phyloP scores from a whole-genome alignment of 2,329 filamentous ascomycete genomes.

The Monilinia vaccinii-corymbosi region DNA sequence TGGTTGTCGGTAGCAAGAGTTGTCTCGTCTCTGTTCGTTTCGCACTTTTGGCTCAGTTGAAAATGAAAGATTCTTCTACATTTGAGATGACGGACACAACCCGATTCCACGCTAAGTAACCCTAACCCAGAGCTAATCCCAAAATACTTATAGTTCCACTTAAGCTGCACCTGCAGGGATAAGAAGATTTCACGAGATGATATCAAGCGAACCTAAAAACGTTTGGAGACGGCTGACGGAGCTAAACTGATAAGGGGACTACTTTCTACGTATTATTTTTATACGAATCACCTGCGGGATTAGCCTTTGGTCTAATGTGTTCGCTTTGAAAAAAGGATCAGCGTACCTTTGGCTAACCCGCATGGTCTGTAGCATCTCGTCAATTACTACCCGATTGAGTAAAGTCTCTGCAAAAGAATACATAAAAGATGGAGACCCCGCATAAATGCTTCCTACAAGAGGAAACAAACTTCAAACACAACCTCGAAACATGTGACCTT shows the following conservation, averaged over 20 bases:
- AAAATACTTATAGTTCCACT: background rate
- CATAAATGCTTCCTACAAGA: no score
- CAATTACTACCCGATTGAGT: no score
- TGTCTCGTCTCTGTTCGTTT: background rate
- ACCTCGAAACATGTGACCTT: background rate
- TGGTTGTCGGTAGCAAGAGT: background rate
- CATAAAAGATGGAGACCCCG: no score
- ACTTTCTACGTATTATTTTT: background rate
- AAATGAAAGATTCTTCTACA: slow-evolving; percentile 9
- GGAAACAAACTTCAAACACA: background rate
- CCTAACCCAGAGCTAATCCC: slow-evolving; percentile 1
- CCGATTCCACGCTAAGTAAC: background rate
- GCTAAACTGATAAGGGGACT: background rate
- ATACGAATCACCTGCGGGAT: background rate
- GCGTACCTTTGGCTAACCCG: background rate
- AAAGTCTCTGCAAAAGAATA: no score
- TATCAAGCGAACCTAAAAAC: background rate
- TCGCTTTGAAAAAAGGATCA: no score
- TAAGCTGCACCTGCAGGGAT: background rate
- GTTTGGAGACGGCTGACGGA: background rate
- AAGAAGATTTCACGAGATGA: background rate
- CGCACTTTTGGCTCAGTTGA: slow-evolving; percentile 2
- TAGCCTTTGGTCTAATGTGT: no score
- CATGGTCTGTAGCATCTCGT: no score
- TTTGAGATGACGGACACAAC: slow-evolving; percentile 6